These are phyloP conservation scores for Aspergillus sp. DNA, from an alignment of 2,329 filamentous ascomycete genomes.

Conservation along the genomic window DNA sequence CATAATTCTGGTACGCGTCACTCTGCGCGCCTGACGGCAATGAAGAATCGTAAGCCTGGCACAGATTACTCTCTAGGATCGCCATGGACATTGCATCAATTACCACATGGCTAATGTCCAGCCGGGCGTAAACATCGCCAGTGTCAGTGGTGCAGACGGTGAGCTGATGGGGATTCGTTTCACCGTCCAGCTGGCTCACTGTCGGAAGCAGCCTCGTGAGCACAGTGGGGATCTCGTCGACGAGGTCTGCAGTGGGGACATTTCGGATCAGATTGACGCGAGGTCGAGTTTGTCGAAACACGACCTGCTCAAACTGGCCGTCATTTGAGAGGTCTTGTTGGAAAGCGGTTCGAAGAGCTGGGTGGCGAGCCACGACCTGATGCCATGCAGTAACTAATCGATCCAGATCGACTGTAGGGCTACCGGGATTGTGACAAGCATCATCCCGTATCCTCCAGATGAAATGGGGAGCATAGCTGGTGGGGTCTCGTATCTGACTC, in stretches of 20 bases:
- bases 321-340: neutral
- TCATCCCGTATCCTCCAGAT: neutral
- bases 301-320: neutral
- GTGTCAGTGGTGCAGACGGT: neutral
- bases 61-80: neutral
- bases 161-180: neutral
- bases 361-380: neutral
- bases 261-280: neutral
- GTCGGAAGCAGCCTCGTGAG: neutral
- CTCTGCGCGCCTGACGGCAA: neutral
- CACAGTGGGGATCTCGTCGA: too few species aligned
- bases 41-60: neutral
- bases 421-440: neutral
- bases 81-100: neutral
- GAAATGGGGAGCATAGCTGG: neutral
- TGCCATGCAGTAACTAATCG: neutral
- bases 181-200: neutral
- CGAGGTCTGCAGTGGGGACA: neutral
- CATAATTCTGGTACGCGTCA: neutral
- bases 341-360: neutral
- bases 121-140: neutral
- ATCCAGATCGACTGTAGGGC: neutral
- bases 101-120: neutral
- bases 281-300: neutral
- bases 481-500: neutral